Percentiles rank a stretch among this genome's conserved stretches.
Evolutionary conservation across 345 rosid genomes (phyloP).

Genomic region (Populus simonii): DNA sequence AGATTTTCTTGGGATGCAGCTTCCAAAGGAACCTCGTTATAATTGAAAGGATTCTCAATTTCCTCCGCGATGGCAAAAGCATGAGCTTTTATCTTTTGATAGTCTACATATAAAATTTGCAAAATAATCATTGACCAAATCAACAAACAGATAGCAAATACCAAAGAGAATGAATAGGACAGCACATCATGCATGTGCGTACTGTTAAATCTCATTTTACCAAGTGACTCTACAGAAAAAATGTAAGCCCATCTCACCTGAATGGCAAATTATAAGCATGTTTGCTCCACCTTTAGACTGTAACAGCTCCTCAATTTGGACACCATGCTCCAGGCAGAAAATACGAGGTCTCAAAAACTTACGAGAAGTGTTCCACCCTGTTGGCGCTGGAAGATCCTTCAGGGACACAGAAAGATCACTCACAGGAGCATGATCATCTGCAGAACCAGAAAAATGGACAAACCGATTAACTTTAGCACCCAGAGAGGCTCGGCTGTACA

Average conservation of each 20-base stretch:
- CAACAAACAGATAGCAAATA: neutral
- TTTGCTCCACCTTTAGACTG: slow-evolving; percentile 78
- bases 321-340: slow-evolving; percentile 93
- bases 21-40: slow-evolving; percentile 55
- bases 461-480: slow-evolving; percentile 13
- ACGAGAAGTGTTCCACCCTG: slow-evolving; percentile 52
- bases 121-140: neutral
- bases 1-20: slow-evolving; percentile 67
- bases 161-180: neutral
- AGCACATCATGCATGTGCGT: neutral
- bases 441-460: slow-evolving; percentile 15
- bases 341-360: slow-evolving; percentile 73
- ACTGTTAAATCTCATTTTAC: slow-evolving; percentile 5
- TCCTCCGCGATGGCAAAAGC: slow-evolving; percentile 74
- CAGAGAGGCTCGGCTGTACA: slow-evolving; percentile 5
- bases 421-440: slow-evolving; percentile 24
- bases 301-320: slow-evolving; percentile 67
- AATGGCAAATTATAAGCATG: slow-evolving; percentile 84
- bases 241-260: slow-evolving; percentile 49
- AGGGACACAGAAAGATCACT: slow-evolving; percentile 23
- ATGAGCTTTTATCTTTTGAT: slow-evolving; percentile 88
- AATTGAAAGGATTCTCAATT: slow-evolving; percentile 56
- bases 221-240: neutral
- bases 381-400: slow-evolving; percentile 27
- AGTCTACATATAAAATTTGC: slow-evolving; percentile 44